Evolutionary conservation across 371 early-diverging fungal species (phyloP).

Genomic region (Mortierella sp.): DNA sequence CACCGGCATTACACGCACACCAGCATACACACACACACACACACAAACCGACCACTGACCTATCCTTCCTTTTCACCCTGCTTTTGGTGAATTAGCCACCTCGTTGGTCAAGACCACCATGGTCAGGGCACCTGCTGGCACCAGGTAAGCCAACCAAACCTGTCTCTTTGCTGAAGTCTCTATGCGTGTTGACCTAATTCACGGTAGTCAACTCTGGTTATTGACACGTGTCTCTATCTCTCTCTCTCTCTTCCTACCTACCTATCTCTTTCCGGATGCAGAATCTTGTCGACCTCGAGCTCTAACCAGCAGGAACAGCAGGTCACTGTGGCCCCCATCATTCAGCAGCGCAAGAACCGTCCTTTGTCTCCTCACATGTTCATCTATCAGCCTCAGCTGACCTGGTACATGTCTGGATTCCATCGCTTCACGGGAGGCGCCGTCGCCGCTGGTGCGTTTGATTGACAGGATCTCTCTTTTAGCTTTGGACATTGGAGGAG

Average conservation of each 20-base stretch:
- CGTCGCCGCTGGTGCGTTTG: conserved; percentile 69
- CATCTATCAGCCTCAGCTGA: conserved; percentile 92
- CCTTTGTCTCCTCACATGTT: conserved; percentile 87
- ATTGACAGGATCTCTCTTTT: no score
- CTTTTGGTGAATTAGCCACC: conserved; percentile 14
- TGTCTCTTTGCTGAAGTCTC: neutral
- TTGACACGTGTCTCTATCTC: neutral
- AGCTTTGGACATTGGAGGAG: no score
- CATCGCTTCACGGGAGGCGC: conserved; percentile 87
- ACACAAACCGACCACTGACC: no score
- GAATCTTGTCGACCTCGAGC: conserved; percentile 47
- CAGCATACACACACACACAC: no score
- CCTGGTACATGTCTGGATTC: conserved; percentile 80
- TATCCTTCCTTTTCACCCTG: no score
- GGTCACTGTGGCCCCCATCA: conserved; percentile 52
- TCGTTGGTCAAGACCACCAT: conserved; percentile 26
- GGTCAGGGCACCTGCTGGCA: conserved; percentile 36
- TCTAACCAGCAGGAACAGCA: conserved; percentile 33
- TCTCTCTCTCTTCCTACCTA: neutral
- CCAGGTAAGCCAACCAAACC: conserved; percentile 20
- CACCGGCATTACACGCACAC: no score
- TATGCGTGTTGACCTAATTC: neutral
- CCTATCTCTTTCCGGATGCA: neutral
- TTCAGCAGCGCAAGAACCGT: conserved; percentile 75
- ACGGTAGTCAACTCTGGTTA: neutral